Percentiles rank a stretch among this genome's conserved stretches.
These are phyloP conservation scores for Yamadazyma philogaea DNA, from an alignment of 805 yeast species.

Conservation along the genomic window DNA sequence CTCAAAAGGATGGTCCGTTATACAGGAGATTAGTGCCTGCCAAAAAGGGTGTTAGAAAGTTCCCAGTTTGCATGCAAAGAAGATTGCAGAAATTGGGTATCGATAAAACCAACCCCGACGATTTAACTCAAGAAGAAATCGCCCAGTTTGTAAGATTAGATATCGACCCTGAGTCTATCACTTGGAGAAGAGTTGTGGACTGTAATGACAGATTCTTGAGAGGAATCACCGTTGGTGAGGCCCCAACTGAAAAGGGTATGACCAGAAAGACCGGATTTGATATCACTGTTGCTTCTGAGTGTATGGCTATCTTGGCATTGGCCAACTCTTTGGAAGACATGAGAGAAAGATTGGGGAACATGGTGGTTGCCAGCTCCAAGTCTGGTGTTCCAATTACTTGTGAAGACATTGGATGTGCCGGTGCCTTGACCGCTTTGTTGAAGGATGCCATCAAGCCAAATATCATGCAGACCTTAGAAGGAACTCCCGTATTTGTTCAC, in stretches of 20 bases:
- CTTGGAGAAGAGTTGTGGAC: conserved; percentile 83
- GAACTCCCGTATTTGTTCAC: conserved; percentile 83
- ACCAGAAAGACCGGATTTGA: conserved; percentile 76
- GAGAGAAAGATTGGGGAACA: conserved; percentile 70
- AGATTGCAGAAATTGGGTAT: conserved; percentile 70
- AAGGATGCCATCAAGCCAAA: conserved; percentile 84
- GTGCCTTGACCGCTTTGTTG: conserved; percentile 77
- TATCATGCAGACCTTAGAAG: conserved; percentile 84
- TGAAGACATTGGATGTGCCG: conserved; percentile 83
- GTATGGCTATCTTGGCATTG: conserved; percentile 81
- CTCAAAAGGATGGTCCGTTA: conserved; percentile 63
- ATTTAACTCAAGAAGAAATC: conserved; percentile 66
- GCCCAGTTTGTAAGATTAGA: conserved; percentile 63
- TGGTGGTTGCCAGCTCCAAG: conserved; percentile 69
- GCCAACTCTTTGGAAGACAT: conserved; percentile 67
- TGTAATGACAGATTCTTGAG: conserved; percentile 78
- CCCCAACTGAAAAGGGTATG: conserved; percentile 64
- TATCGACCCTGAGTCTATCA: conserved; percentile 74
- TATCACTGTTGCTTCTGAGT: conserved; percentile 80
- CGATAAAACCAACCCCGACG: conserved; percentile 66
- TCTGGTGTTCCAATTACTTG: conserved; percentile 74
- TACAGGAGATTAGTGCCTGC: conserved; percentile 74
- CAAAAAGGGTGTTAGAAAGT: conserved; percentile 65
- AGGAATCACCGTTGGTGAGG: conserved; percentile 76
- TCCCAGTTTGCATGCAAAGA: conserved; percentile 64